Evolutionary conservation across 208 protist genomes (phyloP).

Genomic region (Trichomonas vaginalis): DNA sequence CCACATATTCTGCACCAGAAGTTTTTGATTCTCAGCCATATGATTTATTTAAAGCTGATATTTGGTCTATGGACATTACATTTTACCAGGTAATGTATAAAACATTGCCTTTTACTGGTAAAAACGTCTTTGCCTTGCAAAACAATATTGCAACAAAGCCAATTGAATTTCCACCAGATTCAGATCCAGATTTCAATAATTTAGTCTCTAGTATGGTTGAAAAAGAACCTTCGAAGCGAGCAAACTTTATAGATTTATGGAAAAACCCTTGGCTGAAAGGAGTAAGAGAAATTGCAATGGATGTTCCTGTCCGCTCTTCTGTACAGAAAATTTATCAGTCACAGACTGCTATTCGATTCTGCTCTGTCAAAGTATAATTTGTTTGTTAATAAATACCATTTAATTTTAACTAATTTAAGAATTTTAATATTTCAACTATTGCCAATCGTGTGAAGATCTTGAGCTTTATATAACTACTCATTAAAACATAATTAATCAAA

Average conservation of each 20-base stretch:
- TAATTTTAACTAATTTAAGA: too few species aligned
- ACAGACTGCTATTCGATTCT: too few species aligned
- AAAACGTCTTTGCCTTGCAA: conserved; percentile 74
- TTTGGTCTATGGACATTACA: conserved; percentile 84
- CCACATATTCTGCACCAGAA: conserved; percentile 85
- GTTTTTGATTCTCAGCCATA: conserved; percentile 49
- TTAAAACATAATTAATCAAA: too few species aligned
- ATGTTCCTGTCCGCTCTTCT: too few species aligned
- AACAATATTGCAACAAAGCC: conserved; percentile 58
- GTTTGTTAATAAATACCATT: too few species aligned
- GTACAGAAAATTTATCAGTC: too few species aligned
- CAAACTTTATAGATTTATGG: neutral
- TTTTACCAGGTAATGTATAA: neutral
- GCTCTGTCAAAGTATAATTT: too few species aligned
- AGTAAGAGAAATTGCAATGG: neutral
- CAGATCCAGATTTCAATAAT: neutral
- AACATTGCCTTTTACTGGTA: conserved; percentile 55
- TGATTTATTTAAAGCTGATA: conserved; percentile 47
- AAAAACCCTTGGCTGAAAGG: neutral
- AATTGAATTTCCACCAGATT: neutral
- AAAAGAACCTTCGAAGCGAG: neutral
- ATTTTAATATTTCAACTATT: too few species aligned
- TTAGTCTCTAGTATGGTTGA: neutral
- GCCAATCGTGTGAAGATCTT: too few species aligned
- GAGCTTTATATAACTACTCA: too few species aligned